A percentile compares a stretch with the other conserved stretches of the same genome.
phyloP scores from a whole-genome alignment of 306 rosid genomes.

The Macrotyloma uniflorum region DNA sequence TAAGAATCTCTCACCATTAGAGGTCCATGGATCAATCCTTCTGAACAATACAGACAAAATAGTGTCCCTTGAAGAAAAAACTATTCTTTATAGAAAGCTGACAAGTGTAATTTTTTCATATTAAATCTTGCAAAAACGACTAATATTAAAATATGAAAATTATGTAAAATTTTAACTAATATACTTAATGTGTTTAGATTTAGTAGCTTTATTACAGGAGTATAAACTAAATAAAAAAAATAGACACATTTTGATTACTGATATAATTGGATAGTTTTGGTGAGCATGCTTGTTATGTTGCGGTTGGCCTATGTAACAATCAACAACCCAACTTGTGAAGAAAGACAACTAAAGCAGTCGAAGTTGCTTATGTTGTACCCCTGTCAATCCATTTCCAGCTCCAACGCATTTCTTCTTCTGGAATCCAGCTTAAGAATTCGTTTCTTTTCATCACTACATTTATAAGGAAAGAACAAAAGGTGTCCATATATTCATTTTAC shows the following conservation, averaged over 20 bases:
- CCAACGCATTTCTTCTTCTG: slow-evolving; percentile 10
- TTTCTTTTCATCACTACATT: not conserved
- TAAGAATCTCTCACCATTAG: not conserved
- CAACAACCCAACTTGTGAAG: slow-evolving; percentile 33
- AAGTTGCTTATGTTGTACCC: slow-evolving; percentile 8
- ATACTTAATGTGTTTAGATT: no score
- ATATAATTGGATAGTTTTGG: not conserved
- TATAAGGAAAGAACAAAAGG: slow-evolving; percentile 24
- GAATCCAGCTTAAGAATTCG: slow-evolving; percentile 16
- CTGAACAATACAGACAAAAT: not conserved
- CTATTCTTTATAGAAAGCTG: no score
- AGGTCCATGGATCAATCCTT: not conserved
- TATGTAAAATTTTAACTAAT: no score
- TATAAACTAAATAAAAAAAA: no score
- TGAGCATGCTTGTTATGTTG: not conserved
- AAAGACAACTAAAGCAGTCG: slow-evolving; percentile 20
- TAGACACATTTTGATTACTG: no score
- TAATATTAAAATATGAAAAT: no score
- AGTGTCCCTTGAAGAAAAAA: no score
- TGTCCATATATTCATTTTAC: not conserved
- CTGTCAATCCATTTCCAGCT: not conserved
- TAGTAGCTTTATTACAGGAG: no score
- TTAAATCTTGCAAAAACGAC: no score
- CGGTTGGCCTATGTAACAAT: slow-evolving; percentile 38
- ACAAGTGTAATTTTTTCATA: no score